A percentile compares a stretch with the other conserved stretches of the same genome.
Conservation (phyloP, 2,329 filamentous ascomycete species). For the Stachybotrys elegans region DNA sequence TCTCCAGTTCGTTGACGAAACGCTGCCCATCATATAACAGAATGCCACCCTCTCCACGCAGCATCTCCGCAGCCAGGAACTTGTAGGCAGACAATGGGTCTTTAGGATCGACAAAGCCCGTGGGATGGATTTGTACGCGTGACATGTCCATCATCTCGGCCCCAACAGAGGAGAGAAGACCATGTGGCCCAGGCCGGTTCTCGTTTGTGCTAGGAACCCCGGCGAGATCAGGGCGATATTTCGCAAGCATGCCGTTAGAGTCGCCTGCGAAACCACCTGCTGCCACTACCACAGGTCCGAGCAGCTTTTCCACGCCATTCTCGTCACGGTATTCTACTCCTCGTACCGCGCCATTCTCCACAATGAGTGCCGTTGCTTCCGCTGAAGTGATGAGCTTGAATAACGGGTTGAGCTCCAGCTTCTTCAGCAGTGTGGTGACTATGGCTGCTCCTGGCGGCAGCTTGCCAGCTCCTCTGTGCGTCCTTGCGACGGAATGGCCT, state of each 20-base stretch:
- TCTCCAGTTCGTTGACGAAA: constrained; percentile 61
- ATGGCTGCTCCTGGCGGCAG: constrained; percentile 56
- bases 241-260: constrained; percentile 47
- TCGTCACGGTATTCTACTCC: constrained; percentile 47
- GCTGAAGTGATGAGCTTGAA: constrained; percentile 49
- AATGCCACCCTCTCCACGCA: constrained; percentile 59
- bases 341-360: constrained; percentile 28
- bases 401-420: constrained; percentile 39
- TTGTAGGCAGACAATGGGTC: constrained; percentile 43
- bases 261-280: constrained; percentile 61
- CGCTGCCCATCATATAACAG: constrained; percentile 44
- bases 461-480: constrained; percentile 47
- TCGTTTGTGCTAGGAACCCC: constrained; percentile 61
- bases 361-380: constrained; percentile 47
- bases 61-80: constrained; percentile 58
- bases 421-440: constrained; percentile 46
- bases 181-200: constrained; percentile 47
- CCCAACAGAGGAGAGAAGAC: constrained; percentile 31
- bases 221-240: constrained; percentile 53
- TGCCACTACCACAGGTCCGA: constrained; percentile 51
- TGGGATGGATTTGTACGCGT: constrained; percentile 60
- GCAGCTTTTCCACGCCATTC: constrained; percentile 30
- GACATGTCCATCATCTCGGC: constrained; percentile 46
- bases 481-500: constrained; percentile 46
- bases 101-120: constrained; percentile 55